Percentiles rank a stretch among this genome's conserved stretches.
These are phyloP conservation scores for Neurospora sp. DNA, from an alignment of 495 filamentous ascomycete species.

Conservation along the genomic window DNA sequence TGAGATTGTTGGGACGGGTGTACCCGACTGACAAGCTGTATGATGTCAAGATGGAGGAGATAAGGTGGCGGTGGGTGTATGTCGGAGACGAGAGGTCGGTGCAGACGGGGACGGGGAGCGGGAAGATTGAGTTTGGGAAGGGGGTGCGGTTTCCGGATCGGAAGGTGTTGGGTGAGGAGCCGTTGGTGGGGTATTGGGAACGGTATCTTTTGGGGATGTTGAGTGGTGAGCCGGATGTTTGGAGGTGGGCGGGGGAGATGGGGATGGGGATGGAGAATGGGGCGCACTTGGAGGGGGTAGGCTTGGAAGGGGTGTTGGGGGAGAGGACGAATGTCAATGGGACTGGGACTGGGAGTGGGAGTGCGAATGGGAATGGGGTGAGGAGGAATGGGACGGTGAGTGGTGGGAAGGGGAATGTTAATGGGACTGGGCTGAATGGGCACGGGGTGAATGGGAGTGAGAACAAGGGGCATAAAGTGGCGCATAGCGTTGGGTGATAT, in stretches of 20 bases:
- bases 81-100: conserved; percentile 27
- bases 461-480: not conserved
- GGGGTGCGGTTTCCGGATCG: conserved; percentile 23
- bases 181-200: conserved; percentile 21
- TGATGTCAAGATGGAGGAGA: conserved; percentile 10
- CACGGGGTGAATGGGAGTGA: not conserved
- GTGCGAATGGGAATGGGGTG: not conserved
- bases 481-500: not conserved
- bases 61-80: conserved; percentile 21
- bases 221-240: conserved; percentile 18
- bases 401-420: not conserved
- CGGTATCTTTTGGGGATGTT: conserved; percentile 15
- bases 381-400: not conserved
- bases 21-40: conserved; percentile 8
- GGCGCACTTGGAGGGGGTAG: not conserved
- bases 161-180: conserved; percentile 18
- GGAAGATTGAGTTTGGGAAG: conserved; percentile 24
- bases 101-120: conserved; percentile 20
- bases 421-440: not conserved
- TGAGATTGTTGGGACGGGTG: not conserved
- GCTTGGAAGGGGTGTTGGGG: not conserved
- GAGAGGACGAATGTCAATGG: not conserved
- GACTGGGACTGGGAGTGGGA: not conserved
- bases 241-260: conserved; percentile 14
- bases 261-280: not conserved